Conservation (phyloP, 148 eudicot genomes). For the Silene conica region DNA sequence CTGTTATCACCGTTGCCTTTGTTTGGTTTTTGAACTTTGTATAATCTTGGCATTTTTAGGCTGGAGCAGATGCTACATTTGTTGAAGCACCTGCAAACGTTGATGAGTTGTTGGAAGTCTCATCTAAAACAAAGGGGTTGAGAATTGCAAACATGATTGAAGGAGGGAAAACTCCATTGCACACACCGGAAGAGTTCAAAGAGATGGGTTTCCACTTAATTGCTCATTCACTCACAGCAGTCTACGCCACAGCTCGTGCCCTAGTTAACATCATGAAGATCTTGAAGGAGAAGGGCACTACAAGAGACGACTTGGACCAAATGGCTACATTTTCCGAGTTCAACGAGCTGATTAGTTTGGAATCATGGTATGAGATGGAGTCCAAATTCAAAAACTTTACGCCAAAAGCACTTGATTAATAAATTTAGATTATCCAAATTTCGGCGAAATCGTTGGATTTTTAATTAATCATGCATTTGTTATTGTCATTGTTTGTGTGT, state of each 20-base stretch:
- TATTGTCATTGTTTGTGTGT: not conserved
- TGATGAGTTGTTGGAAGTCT: conserved; percentile 19
- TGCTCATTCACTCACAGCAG: conserved; percentile 26
- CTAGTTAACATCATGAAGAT: conserved; percentile 24
- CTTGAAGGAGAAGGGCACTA: conserved; percentile 27
- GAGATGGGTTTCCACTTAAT: conserved; percentile 28
- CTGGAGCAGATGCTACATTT: conserved; percentile 30
- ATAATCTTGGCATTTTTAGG: not conserved
- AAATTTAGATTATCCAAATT: not conserved
- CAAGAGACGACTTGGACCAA: conserved; percentile 27
- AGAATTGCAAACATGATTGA: conserved; percentile 34
- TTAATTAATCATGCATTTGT: conserved; percentile 6
- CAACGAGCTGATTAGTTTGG: conserved; percentile 24
- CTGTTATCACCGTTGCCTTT: no score
- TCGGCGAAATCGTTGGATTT: not conserved
- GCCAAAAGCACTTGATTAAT: conserved; percentile 13
- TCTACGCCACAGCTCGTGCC: conserved; percentile 25
- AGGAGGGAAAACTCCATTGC: conserved; percentile 32
- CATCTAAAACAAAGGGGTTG: conserved; percentile 16
- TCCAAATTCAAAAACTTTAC: conserved; percentile 17
- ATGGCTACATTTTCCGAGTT: conserved; percentile 27
- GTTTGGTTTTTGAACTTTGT: no score
- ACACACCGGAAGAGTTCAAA: conserved; percentile 29
- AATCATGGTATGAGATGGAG: conserved; percentile 28
- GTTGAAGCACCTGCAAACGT: conserved; percentile 26